A percentile compares a stretch with the other conserved stretches of the same genome.
Evolutionary conservation across 2,329 filamentous ascomycete species (phyloP).

Genomic region (Fusarium oligoseptatum): DNA sequence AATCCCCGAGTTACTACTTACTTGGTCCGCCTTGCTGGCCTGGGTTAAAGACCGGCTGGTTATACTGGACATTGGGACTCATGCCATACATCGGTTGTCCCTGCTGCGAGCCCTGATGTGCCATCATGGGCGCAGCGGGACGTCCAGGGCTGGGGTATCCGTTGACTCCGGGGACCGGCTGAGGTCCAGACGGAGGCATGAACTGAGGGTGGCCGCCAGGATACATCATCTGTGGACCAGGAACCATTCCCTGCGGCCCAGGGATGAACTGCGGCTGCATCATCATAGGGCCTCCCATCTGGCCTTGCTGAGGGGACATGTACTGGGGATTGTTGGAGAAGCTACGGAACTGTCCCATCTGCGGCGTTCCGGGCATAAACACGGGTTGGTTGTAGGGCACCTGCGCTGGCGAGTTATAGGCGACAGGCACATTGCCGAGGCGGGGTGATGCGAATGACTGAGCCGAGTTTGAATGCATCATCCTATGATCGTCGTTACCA

Average conservation of each 20-base stretch:
- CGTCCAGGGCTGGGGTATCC: slow-evolving; percentile 92
- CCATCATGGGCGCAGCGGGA: slow-evolving; percentile 88
- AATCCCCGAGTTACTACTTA: slow-evolving; percentile 68
- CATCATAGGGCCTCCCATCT: slow-evolving; percentile 87
- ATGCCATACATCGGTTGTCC: slow-evolving; percentile 84
- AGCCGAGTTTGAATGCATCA: slow-evolving; percentile 87
- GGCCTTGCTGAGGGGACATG: slow-evolving; percentile 75
- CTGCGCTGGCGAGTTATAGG: slow-evolving; percentile 78
- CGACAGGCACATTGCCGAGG: slow-evolving; percentile 76
- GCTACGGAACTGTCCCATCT: slow-evolving; percentile 78
- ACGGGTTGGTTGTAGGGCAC: slow-evolving; percentile 80
- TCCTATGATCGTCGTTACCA: slow-evolving; percentile 86
- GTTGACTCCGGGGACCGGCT: slow-evolving; percentile 74
- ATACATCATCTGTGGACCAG: slow-evolving; percentile 86
- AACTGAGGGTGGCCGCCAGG: slow-evolving; percentile 73
- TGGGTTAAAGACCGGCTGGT: slow-evolving; percentile 78
- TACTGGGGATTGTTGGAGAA: slow-evolving; percentile 80
- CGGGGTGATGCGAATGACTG: slow-evolving; percentile 90
- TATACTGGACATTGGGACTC: slow-evolving; percentile 80
- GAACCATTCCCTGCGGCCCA: slow-evolving; percentile 77
- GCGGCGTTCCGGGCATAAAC: slow-evolving; percentile 77
- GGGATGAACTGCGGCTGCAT: slow-evolving; percentile 82
- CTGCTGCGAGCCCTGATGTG: slow-evolving; percentile 92
- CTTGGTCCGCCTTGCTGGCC: slow-evolving; percentile 78
- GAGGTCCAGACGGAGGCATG: slow-evolving; percentile 72